Evolutionary conservation across 169 alveolate species (phyloP).

Genomic region (Plasmodium knowlesi): DNA sequence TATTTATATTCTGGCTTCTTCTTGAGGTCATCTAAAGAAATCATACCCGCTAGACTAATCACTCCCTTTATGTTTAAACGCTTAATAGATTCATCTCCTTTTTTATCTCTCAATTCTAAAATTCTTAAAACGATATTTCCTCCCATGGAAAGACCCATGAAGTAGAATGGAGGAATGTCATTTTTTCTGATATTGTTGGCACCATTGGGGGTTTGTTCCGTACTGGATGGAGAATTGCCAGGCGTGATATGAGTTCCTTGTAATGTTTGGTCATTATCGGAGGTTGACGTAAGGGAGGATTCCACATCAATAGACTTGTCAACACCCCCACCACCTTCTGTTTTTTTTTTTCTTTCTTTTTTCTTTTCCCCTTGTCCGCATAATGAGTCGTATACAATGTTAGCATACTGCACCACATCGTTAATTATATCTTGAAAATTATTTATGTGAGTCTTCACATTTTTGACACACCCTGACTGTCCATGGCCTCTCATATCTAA

Average conservation of each 20-base stretch:
- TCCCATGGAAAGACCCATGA: not conserved
- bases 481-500: constrained; percentile 30
- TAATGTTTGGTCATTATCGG: not conserved
- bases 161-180: not conserved
- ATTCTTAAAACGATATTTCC: not conserved
- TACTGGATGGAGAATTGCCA: not conserved
- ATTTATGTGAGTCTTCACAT: constrained; percentile 8
- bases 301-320: not conserved
- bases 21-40: not conserved
- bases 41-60: not conserved
- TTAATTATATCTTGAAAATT: not conserved
- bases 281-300: not conserved
- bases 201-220: not conserved
- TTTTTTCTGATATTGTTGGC: not conserved
- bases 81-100: not conserved
- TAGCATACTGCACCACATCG: constrained; percentile 8
- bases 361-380: not conserved
- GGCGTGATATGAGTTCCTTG: not conserved
- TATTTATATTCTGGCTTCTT: constrained; percentile 5
- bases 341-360: not conserved
- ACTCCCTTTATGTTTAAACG: not conserved
- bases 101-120: not conserved
- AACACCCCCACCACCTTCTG: not conserved
- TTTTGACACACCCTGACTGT: not conserved
- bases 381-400: constrained; percentile 2